Percentiles rank a stretch among this genome's conserved stretches.
Evolutionary conservation across 1,284 basidiomycete genomes (phyloP).

Genomic region (Inonotus hispidus): DNA sequence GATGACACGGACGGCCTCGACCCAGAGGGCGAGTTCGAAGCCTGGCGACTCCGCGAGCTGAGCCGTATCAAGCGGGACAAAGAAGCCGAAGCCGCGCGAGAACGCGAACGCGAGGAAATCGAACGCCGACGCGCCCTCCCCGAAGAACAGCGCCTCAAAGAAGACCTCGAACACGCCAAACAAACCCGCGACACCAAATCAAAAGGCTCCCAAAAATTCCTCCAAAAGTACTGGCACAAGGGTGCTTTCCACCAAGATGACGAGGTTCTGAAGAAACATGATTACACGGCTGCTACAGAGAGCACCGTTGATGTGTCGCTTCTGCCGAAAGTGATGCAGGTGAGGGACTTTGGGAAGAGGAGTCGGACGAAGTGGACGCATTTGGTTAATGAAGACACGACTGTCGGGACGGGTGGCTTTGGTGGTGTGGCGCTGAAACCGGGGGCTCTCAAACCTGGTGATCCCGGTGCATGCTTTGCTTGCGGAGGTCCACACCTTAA

Average conservation of each 20-base stretch:
- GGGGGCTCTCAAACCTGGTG: slow-evolving; percentile 39
- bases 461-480: slow-evolving; percentile 67
- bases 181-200: slow-evolving; percentile 78
- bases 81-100: slow-evolving; percentile 71
- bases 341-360: slow-evolving; percentile 92
- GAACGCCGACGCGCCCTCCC: slow-evolving; percentile 88
- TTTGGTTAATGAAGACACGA: slow-evolving; percentile 92
- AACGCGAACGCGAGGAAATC: slow-evolving; percentile 84
- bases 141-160: slow-evolving; percentile 84
- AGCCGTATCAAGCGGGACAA: slow-evolving; percentile 88
- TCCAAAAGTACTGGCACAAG: slow-evolving; percentile 99
- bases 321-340: slow-evolving; percentile 95
- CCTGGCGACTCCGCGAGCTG: slow-evolving; percentile 92
- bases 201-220: slow-evolving; percentile 85
- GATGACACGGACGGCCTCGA: slow-evolving; percentile 96
- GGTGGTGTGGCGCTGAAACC: slow-evolving; percentile 49
- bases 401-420: slow-evolving; percentile 55
- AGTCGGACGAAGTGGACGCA: slow-evolving; percentile 95
- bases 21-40: slow-evolving; percentile 88
- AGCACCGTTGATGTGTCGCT: slow-evolving; percentile 81
- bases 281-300: slow-evolving; percentile 87
- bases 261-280: slow-evolving; percentile 79
- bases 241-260: slow-evolving; percentile 98
- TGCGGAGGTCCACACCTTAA: slow-evolving; percentile 90
- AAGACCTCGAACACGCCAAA: slow-evolving; percentile 85